A percentile compares a stretch with the other conserved stretches of the same genome.
Conservation (phyloP, 306 rosid species). For the Canavalia gladiata region DNA sequence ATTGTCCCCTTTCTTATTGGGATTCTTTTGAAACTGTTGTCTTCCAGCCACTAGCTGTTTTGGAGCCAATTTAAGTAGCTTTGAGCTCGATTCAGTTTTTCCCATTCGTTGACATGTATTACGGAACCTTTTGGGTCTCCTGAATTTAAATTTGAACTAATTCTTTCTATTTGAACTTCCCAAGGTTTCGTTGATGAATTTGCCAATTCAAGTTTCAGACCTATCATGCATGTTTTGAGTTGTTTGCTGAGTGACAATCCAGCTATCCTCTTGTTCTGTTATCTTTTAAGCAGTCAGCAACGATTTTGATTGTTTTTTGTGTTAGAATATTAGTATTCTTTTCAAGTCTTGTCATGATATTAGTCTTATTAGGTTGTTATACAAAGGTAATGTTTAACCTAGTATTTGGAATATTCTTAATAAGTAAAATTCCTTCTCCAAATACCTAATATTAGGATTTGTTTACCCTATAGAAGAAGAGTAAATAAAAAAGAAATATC, state of each 20-base stretch:
- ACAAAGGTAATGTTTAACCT: neutral
- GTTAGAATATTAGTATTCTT: neutral
- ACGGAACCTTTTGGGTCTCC: neutral
- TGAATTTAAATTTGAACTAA: slow-evolving; percentile 12
- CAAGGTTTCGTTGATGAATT: slow-evolving; percentile 13
- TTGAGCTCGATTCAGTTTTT: slow-evolving; percentile 28
- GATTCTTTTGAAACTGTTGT: slow-evolving; percentile 45
- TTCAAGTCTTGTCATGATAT: neutral
- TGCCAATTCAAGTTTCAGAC: neutral
- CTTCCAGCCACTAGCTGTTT: slow-evolving; percentile 39
- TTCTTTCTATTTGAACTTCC: slow-evolving; percentile 30
- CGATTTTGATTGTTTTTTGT: neutral
- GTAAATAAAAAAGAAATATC: neutral
- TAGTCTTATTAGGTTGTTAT: neutral
- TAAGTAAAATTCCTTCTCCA: neutral
- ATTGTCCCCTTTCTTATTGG: slow-evolving; percentile 41
- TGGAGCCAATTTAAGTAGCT: slow-evolving; percentile 27
- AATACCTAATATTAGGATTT: neutral
- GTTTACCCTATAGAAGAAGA: neutral
- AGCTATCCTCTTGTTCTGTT: neutral
- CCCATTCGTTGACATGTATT: slow-evolving; percentile 30
- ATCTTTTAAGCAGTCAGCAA: neutral
- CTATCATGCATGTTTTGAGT: neutral
- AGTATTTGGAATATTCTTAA: neutral
- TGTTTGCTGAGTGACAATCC: neutral